phyloP scores from a whole-genome alignment of 768 basidiomycete species.

The Xerocomellus amylosporus region DNA sequence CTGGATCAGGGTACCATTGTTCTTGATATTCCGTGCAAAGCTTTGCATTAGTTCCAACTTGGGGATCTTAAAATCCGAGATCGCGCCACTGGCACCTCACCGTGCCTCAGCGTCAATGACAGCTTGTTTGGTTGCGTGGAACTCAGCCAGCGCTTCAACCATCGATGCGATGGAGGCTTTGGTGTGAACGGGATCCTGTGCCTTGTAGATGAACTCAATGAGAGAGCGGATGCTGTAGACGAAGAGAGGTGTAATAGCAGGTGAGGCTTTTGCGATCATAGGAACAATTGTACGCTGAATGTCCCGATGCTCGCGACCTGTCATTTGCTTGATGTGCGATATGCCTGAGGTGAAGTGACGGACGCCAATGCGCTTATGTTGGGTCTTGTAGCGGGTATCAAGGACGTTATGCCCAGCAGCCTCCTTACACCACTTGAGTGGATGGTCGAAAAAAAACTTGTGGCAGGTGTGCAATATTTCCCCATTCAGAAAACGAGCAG shows the following conservation, averaged over 20 bases:
- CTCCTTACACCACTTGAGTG: conserved; percentile 9
- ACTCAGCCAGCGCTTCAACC: conserved; percentile 1
- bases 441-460: conserved; percentile 13
- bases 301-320: background rate
- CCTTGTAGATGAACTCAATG: background rate
- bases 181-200: background rate
- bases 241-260: background rate
- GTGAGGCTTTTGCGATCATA: background rate
- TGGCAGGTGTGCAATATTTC: conserved; percentile 11
- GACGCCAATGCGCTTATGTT: background rate
- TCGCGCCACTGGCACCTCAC: background rate
- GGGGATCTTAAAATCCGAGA: conserved; percentile 1
- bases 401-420: background rate
- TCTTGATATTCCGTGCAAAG: conserved; percentile 12
- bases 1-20: conserved; percentile 25
- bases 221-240: background rate
- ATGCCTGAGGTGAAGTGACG: background rate
- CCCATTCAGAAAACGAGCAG: background rate
- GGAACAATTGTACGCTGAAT: background rate
- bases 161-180: conserved; percentile 10
- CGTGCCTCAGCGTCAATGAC: conserved; percentile 11
- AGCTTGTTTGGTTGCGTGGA: conserved; percentile 14
- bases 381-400: background rate
- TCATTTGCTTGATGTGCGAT: background rate
- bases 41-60: conserved; percentile 7